Conservation (phyloP, 2,329 filamentous ascomycete genomes). For the Ophiostoma quercus region DNA sequence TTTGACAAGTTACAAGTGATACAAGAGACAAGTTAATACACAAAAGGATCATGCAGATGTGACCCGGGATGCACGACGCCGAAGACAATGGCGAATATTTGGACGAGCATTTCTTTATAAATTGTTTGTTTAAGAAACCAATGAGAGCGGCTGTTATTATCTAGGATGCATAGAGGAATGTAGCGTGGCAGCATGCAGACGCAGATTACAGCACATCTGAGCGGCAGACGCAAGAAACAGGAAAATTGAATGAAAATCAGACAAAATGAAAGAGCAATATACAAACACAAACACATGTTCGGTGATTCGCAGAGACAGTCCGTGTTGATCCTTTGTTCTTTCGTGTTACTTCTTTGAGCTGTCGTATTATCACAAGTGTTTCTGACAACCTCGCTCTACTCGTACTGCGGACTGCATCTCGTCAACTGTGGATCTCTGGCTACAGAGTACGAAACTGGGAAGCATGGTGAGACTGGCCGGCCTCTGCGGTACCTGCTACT, state of each 20-base stretch:
- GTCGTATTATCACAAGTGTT: neutral
- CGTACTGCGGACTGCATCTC: neutral
- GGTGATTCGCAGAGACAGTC: neutral
- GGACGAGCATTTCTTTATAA: neutral
- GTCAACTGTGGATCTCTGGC: neutral
- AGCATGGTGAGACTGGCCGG: conserved; percentile 3
- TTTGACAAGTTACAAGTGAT: neutral
- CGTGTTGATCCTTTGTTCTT: neutral
- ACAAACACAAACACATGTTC: neutral
- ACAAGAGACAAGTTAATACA: neutral
- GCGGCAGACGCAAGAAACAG: conserved; percentile 4
- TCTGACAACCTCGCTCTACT: neutral
- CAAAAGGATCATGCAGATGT: neutral
- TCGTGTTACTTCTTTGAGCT: neutral
- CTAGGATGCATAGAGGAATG: neutral
- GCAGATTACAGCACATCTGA: neutral
- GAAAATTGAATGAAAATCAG: neutral
- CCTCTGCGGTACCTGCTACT: neutral
- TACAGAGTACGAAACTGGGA: neutral
- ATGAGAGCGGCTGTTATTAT: neutral
- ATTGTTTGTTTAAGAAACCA: neutral
- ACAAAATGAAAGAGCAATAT: neutral
- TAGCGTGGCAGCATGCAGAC: conserved; percentile 2
- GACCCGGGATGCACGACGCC: neutral
- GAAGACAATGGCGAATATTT: conserved; percentile 14